phyloP scores from a whole-genome alignment of 495 filamentous ascomycete species.

The Durotheca rogersii region DNA sequence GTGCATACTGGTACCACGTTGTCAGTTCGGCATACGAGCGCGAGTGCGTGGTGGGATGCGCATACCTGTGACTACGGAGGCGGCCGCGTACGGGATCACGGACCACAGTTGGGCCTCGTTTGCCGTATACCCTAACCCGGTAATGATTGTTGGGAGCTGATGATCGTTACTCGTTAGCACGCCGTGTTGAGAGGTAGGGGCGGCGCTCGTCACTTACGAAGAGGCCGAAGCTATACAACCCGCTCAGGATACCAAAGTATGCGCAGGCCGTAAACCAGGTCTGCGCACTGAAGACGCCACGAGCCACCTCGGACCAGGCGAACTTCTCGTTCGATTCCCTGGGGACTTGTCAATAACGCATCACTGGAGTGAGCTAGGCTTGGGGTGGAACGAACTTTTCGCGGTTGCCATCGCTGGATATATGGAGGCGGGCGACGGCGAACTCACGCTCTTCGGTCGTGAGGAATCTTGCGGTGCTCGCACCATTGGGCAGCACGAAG shows the following conservation, averaged over 20 bases:
- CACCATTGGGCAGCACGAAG: conserved; percentile 59
- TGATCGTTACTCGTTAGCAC: conserved; percentile 48
- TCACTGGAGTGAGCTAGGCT: neutral
- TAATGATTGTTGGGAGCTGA: conserved; percentile 69
- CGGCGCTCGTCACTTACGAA: conserved; percentile 41
- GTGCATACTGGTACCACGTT: conserved; percentile 35
- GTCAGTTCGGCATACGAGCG: conserved; percentile 16
- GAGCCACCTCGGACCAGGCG: conserved; percentile 65
- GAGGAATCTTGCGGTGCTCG: conserved; percentile 56
- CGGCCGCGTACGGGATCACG: conserved; percentile 66
- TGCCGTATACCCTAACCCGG: conserved; percentile 60
- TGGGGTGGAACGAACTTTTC: conserved; percentile 30
- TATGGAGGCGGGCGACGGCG: conserved; percentile 43
- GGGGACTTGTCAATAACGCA: conserved; percentile 13
- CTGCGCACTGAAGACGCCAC: conserved; percentile 60
- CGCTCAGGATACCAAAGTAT: conserved; percentile 48
- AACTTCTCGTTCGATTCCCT: conserved; percentile 51
- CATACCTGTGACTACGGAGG: conserved; percentile 56
- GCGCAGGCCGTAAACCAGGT: conserved; percentile 52
- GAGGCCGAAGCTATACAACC: conserved; percentile 53
- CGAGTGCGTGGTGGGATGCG: conserved; percentile 42
- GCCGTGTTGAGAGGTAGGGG: neutral
- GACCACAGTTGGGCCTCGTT: conserved; percentile 66
- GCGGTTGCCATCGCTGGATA: conserved; percentile 29
- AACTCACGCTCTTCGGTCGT: conserved; percentile 45